Evolutionary conservation across 345 rosid species (phyloP), one percentile per base, ranked within the genome.

Genomic region (Eucalyptus albens): DNA sequence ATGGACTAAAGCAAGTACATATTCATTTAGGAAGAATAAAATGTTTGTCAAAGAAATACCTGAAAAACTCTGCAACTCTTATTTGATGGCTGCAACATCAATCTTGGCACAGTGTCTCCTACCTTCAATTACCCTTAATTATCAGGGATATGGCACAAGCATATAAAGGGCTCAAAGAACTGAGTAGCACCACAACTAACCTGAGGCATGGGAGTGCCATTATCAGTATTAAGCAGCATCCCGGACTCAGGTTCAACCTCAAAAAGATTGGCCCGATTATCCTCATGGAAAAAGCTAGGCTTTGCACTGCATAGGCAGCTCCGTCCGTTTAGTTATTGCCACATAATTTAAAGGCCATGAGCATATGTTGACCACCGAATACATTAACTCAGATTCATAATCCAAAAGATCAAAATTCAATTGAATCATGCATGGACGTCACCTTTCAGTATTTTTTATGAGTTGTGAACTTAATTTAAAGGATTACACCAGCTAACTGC

Each of bases 231-330:
- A 59, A 93, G 87, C 47, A 98, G 97, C 99, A 97, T 96, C 89
- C 98, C 99, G 86, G 96, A 92, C 87, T 93, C 92, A 10, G 92
- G 96, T 91, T 96, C 99, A 91, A 98, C 99, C 95, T 97, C 98
- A 92, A 97, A 98, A 88, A 98, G 95, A 92, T 92, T 95, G 87
- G 98, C 98, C 65, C 95, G 96, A 45, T 94, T 96, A 77, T 94
- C 97, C 86, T 98, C 99, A 90, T 95, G 98, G 94, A 98, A 98
- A 92, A 98, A 98, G 45, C 99, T 95, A 44, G 99, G 99, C 92
- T 98, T 98, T 37, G 98, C 98, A 90, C 99, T 98, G 96, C 80
- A 91, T 5, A 80, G 67, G 88, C 67, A 33, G 82, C 88, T 92
- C 65, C 86, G 69, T 40, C 56, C 2, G 7, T 55, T 53, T 53